These are phyloP conservation scores for Zymoseptoria crescenta DNA, from an alignment of 2,329 filamentous ascomycete species.

Conservation along the genomic window DNA sequence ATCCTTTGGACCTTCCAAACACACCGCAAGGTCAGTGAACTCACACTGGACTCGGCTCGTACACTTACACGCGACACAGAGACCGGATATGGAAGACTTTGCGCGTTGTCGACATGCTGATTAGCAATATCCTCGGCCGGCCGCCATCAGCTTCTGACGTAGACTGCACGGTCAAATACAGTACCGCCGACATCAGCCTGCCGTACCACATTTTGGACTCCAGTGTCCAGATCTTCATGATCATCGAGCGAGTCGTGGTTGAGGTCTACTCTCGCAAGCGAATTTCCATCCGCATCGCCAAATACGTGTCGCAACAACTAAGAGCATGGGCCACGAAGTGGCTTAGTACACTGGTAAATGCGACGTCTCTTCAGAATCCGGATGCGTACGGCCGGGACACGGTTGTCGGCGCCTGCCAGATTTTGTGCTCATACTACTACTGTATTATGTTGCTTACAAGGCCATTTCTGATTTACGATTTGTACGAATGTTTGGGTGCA, in stretches of 20 bases:
- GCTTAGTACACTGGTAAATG: slow-evolving; percentile 26
- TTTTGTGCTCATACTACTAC: slow-evolving; percentile 47
- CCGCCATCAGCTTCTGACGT: slow-evolving; percentile 47
- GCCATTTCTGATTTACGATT: slow-evolving; percentile 47
- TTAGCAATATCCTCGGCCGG: slow-evolving; percentile 45
- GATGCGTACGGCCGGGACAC: background rate
- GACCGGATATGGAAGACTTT: slow-evolving; percentile 48
- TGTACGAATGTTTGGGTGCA: slow-evolving; percentile 33
- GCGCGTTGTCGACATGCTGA: slow-evolving; percentile 44
- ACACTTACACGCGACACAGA: slow-evolving; percentile 15
- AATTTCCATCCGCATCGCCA: slow-evolving; percentile 35
- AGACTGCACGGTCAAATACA: slow-evolving; percentile 38
- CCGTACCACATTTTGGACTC: slow-evolving; percentile 27
- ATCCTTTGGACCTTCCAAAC: slow-evolving; percentile 38
- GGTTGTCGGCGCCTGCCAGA: slow-evolving; percentile 40
- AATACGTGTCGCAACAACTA: slow-evolving; percentile 34
- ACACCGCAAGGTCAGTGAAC: slow-evolving; percentile 12
- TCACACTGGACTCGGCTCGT: background rate
- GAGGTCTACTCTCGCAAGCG: slow-evolving; percentile 39
- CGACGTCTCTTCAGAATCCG: background rate
- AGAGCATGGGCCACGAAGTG: slow-evolving; percentile 36
- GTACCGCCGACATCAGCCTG: background rate
- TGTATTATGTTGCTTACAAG: slow-evolving; percentile 47
- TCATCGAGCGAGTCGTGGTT: slow-evolving; percentile 41
- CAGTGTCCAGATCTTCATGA: slow-evolving; percentile 40